phyloP scores from a whole-genome alignment of 2,329 filamentous ascomycete species.

The Massarina eburnea region DNA sequence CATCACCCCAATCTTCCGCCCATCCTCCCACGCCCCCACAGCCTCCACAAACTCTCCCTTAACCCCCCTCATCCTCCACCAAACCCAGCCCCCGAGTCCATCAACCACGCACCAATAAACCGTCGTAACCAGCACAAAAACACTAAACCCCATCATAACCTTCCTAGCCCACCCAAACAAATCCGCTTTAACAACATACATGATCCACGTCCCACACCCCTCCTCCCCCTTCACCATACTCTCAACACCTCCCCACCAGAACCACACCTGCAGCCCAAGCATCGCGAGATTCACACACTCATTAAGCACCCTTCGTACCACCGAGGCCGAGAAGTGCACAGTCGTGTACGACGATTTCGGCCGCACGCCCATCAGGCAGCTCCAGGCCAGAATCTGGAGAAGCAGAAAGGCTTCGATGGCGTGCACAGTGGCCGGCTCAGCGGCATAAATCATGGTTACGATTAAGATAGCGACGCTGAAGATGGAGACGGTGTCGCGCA shows the following conservation, averaged over 20 bases:
- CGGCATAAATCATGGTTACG: constrained; percentile 16
- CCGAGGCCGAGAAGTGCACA: neutral
- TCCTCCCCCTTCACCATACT: neutral
- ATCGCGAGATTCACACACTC: constrained; percentile 10
- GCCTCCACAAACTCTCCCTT: constrained; percentile 7
- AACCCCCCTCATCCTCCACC: constrained; percentile 4
- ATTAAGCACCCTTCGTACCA: neutral
- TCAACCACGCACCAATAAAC: constrained; percentile 8
- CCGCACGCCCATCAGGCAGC: constrained; percentile 13
- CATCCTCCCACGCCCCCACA: constrained; percentile 6
- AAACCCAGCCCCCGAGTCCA: constrained; percentile 1
- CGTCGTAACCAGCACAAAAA: constrained; percentile 7
- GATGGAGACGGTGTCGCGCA: constrained; percentile 23
- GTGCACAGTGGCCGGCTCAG: constrained; percentile 8
- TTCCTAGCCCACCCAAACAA: constrained; percentile 24
- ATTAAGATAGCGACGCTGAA: constrained; percentile 25
- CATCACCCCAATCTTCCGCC: neutral
- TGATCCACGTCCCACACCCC: constrained; percentile 2
- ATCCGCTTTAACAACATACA: constrained; percentile 19
- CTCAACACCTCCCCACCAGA: constrained; percentile 17
- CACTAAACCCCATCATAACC: constrained; percentile 16
- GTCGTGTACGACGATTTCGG: constrained; percentile 6
- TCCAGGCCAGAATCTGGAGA: constrained; percentile 20
- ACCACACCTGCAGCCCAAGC: constrained; percentile 17
- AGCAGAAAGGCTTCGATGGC: constrained; percentile 24